These are phyloP conservation scores for Salix dunnii DNA, from an alignment of 345 rosid genomes.

Conservation along the genomic window DNA sequence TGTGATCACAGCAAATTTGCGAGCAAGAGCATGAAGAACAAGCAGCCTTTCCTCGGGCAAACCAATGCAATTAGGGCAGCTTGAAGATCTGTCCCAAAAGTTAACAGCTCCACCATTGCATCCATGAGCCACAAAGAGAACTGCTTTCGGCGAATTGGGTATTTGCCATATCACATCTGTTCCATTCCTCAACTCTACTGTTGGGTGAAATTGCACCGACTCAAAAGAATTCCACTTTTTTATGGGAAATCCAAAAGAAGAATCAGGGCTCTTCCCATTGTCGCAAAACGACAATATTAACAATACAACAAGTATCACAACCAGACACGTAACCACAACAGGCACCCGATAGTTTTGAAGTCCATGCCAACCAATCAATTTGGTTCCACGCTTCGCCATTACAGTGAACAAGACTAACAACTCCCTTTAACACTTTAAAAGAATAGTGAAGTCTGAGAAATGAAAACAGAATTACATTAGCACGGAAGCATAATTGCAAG, in stretches of 20 bases:
- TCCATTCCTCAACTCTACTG: constrained; percentile 57
- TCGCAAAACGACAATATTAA: constrained; percentile 26
- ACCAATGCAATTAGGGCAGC: constrained; percentile 62
- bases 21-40: constrained; percentile 58
- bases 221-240: constrained; percentile 40
- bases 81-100: constrained; percentile 79
- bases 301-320: constrained; percentile 32
- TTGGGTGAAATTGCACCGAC: constrained; percentile 40
- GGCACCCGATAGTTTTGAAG: constrained; percentile 23
- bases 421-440: background rate
- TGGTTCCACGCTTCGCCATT: constrained; percentile 61
- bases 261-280: constrained; percentile 21
- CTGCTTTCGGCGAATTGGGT: constrained; percentile 73
- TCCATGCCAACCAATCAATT: constrained; percentile 41
- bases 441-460: background rate
- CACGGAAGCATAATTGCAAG: background rate
- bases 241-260: constrained; percentile 17
- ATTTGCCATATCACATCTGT: constrained; percentile 76
- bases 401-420: constrained; percentile 18
- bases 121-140: constrained; percentile 85
- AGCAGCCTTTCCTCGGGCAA: constrained; percentile 78
- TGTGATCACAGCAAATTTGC: constrained; percentile 58
- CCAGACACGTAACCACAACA: constrained; percentile 26
- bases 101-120: constrained; percentile 71
- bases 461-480: background rate